Base-by-base conservation (phyloP, 768 basidiomycete genomes). In the Tricholomella constricta region DNA sequence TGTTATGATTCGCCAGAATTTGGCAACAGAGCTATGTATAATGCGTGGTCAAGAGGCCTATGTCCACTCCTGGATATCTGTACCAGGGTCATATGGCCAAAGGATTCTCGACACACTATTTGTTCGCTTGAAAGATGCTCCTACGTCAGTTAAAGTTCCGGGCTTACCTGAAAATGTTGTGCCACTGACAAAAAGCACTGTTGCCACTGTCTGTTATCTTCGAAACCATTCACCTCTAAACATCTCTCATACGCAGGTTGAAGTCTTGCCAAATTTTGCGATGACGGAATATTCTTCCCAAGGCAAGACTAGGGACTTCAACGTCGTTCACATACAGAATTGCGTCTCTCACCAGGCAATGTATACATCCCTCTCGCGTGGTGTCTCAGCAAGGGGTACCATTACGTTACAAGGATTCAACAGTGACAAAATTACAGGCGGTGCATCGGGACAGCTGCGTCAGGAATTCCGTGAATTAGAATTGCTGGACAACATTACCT, bases 401-500 rank as follows among this genome's bases (percentile, higher is more conserved):
- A 6, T 31, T 31, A 11, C 11, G 6, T 11, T 31, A 6, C 29
- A 31, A 31, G 29, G 29, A 6, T 31, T 31, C 11, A 11, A 31
- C 11, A 6, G 6, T 25, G 26, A 25, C 6, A 61, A 56, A 59
- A 67, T 74, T 1, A 65, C 61, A 23, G 58, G 59, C 4, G 62
- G 65, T 2, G 56, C 62, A 22, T 55, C 62, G 6, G 67, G 68
- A 4, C 52, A 48, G 11, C 53, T 74, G 1, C 31, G 69, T 25
- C 68, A 72, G 54, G 71, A 72, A 51, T 69, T 70, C 43, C n/a
- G 70, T 17, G 65, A 72, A 38, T 50, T 72, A 1, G 69, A 73
- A 32, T 10, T 73, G 1, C 55, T 74, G 7, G 68, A 73, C 63
- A 68, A 71, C n/a, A 69, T 76, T 8, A 70, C 68, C 1, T 38